Evolutionary conservation across 805 yeast genomes (phyloP).

Genomic region (Ogataea allantospora): DNA sequence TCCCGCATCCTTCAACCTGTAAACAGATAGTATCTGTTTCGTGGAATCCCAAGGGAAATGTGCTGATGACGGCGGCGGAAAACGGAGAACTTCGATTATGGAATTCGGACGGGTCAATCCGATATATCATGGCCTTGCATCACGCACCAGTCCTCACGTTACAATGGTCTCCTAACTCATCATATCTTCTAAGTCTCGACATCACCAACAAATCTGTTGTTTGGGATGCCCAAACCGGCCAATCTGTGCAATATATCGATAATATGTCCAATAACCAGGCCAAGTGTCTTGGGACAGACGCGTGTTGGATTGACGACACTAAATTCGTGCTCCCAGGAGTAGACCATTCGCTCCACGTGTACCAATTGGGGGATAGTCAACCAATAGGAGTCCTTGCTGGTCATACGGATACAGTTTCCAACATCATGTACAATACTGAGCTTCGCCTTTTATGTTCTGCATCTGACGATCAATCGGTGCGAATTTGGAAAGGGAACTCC

Average conservation of each 20-base stretch:
- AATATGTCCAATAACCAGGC: slow-evolving; percentile 8
- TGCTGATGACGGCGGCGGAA: slow-evolving; percentile 60
- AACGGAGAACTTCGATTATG: slow-evolving; percentile 79
- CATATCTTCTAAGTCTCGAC: slow-evolving; percentile 60
- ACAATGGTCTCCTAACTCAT: slow-evolving; percentile 59
- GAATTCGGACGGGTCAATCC: slow-evolving; percentile 66
- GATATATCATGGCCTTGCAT: slow-evolving; percentile 53
- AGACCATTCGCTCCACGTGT: slow-evolving; percentile 53
- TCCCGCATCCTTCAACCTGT: slow-evolving; percentile 25
- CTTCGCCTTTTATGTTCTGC: slow-evolving; percentile 64
- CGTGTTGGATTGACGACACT: slow-evolving; percentile 69
- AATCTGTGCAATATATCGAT: slow-evolving; percentile 47
- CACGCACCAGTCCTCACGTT: slow-evolving; percentile 53
- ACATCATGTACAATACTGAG: slow-evolving; percentile 50
- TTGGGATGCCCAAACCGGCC: slow-evolving; percentile 65
- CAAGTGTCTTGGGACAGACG: slow-evolving; percentile 45
- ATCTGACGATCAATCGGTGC: slow-evolving; percentile 71
- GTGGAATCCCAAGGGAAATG: slow-evolving; percentile 69
- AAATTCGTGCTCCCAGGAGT: slow-evolving; percentile 72
- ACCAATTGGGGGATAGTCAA: slow-evolving; percentile 44
- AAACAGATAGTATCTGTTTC: slow-evolving; percentile 34
- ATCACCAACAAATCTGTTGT: slow-evolving; percentile 49
- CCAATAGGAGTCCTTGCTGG: slow-evolving; percentile 60
- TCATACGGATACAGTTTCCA: slow-evolving; percentile 59
- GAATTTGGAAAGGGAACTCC: slow-evolving; percentile 73